phyloP scores from a whole-genome alignment of 441 rosid species.

The Gossypium davidsonii region DNA sequence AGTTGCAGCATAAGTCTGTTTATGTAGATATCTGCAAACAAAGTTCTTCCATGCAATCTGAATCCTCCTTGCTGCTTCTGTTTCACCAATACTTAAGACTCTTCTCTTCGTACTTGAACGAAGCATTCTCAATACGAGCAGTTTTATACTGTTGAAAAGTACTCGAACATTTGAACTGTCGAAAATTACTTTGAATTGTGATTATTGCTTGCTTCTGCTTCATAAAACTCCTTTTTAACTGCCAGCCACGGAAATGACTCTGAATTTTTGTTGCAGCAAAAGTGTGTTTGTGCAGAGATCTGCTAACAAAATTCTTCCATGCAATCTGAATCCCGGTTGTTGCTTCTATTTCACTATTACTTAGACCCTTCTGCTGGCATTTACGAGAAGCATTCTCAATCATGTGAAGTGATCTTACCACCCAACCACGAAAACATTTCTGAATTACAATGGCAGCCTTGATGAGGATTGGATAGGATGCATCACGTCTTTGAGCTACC shows the following conservation, averaged over 20 bases:
- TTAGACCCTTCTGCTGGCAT: constrained; percentile 12
- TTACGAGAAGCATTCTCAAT: constrained; percentile 10
- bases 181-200: constrained; percentile 39
- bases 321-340: constrained; percentile 51
- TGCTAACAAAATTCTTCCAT: constrained; percentile 35
- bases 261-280: constrained; percentile 47
- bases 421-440: constrained; percentile 27
- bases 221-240: constrained; percentile 22
- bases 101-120: constrained; percentile 13
- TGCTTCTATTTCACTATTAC: constrained; percentile 33
- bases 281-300: constrained; percentile 20
- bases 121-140: constrained; percentile 16
- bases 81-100: constrained; percentile 18
- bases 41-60: constrained; percentile 53
- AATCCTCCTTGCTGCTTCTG: constrained; percentile 43
- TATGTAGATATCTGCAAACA: constrained; percentile 19
- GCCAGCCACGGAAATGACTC: constrained; percentile 27
- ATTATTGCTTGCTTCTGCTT: constrained; percentile 31
- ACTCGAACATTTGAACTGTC: constrained; percentile 9
- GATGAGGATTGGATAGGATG: constrained; percentile 15
- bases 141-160: neutral
- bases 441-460: constrained; percentile 27
- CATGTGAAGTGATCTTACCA: constrained; percentile 15
- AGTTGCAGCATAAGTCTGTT: constrained; percentile 34
- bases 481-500: constrained; percentile 26